Conservation (phyloP, 2,329 filamentous ascomycete genomes). For the Paramyrothecium roridum region DNA sequence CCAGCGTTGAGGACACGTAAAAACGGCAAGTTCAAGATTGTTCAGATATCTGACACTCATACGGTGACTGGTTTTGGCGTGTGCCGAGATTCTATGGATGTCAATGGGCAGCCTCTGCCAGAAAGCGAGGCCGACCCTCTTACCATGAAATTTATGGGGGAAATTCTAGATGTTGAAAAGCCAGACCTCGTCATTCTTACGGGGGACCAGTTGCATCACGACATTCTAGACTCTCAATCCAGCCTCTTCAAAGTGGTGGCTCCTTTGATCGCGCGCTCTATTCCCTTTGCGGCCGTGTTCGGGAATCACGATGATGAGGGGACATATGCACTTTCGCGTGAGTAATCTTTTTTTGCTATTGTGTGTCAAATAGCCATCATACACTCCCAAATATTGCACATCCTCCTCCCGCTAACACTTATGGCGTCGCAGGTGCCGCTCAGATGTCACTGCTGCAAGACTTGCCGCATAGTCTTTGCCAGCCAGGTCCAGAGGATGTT, state of each 20-base stretch:
- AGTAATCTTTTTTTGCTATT: conserved; percentile 20
- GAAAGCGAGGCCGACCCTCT: conserved; percentile 64
- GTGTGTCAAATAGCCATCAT: conserved; percentile 6
- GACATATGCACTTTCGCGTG: conserved; percentile 30
- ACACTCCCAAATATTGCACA: no score
- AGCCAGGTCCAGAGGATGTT: conserved; percentile 19
- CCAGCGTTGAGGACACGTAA: conserved; percentile 52
- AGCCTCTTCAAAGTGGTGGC: conserved; percentile 59
- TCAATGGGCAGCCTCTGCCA: conserved; percentile 24
- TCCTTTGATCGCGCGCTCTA: conserved; percentile 60
- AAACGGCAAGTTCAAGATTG: conserved; percentile 70
- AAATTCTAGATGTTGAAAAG: conserved; percentile 65
- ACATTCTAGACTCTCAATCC: conserved; percentile 26
- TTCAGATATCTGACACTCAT: conserved; percentile 55
- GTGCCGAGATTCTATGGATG: conserved; percentile 28
- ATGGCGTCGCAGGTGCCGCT: conserved; percentile 20
- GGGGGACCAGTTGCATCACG: conserved; percentile 58
- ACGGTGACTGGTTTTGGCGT: conserved; percentile 25
- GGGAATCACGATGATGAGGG: conserved; percentile 74
- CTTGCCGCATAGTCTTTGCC: conserved; percentile 21
- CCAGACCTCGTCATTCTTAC: conserved; percentile 69
- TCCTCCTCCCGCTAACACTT: no score
- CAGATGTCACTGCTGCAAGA: conserved; percentile 23
- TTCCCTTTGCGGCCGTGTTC: conserved; percentile 69
- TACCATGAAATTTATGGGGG: conserved; percentile 64